Evolutionary conservation across 2,329 filamentous ascomycete genomes (phyloP).

Genomic region (Thyridium curvatum): DNA sequence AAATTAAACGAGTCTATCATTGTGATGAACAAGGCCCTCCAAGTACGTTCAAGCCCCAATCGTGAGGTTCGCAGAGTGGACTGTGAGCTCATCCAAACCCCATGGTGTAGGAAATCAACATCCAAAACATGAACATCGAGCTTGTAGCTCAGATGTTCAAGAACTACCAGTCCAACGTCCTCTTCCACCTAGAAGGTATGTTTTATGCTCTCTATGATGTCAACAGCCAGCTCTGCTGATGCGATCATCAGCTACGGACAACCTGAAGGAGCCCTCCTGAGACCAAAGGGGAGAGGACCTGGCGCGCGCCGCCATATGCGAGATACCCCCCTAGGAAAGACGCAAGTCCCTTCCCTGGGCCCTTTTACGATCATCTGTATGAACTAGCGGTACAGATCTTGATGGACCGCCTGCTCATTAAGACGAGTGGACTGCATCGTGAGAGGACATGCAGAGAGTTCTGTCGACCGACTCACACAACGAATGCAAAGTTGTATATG

Average conservation of each 20-base stretch:
- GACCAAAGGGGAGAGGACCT: background rate
- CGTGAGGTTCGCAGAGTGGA: no score
- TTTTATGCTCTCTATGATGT: background rate
- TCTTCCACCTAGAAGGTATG: slow-evolving; percentile 93
- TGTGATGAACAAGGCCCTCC: slow-evolving; percentile 86
- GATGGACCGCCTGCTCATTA: no score
- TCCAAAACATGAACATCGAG: slow-evolving; percentile 98
- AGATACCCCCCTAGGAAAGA: no score
- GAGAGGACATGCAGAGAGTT: no score
- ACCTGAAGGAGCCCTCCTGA: slow-evolving; percentile 10
- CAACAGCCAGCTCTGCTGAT: background rate
- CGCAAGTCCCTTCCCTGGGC: no score
- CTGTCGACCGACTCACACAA: no score
- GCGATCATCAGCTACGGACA: slow-evolving; percentile 7
- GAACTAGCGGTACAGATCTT: no score
- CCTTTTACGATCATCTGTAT: no score
- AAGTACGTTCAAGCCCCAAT: slow-evolving; percentile 55
- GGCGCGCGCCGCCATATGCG: no score
- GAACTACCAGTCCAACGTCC: slow-evolving; percentile 96
- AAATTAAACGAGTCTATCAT: slow-evolving; percentile 94
- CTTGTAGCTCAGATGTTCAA: slow-evolving; percentile 99
- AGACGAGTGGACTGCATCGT: no score
- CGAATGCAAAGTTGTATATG: no score
- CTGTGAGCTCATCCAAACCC: no score
- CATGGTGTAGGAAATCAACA: slow-evolving; percentile 75